A percentile compares a stretch with the other conserved stretches of the same genome.
phyloP scores from a whole-genome alignment of 2,329 filamentous ascomycete species.

The Colletotrichum incanum region DNA sequence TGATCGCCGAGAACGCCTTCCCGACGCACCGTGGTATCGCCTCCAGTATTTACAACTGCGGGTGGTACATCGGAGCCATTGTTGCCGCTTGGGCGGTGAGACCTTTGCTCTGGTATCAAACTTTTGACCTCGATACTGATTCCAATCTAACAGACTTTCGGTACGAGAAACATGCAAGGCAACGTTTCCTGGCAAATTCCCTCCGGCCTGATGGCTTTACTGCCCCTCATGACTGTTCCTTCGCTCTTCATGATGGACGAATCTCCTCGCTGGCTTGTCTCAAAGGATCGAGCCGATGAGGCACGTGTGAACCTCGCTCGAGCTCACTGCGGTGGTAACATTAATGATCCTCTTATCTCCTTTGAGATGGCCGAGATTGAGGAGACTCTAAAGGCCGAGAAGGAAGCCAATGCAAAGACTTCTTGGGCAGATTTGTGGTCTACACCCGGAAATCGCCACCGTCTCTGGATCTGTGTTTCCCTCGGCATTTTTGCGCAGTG shows the following conservation, averaged over 20 bases:
- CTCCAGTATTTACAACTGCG: conserved; percentile 24
- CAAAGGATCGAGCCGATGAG: conserved; percentile 48
- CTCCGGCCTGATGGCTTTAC: conserved; percentile 60
- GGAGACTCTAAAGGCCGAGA: conserved; percentile 44
- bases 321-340: conserved; percentile 49
- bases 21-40: conserved; percentile 48
- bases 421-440: conserved; percentile 41
- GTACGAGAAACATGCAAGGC: conserved; percentile 30
- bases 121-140: neutral
- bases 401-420: conserved; percentile 21
- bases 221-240: conserved; percentile 54
- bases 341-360: conserved; percentile 36
- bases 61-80: conserved; percentile 53
- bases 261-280: conserved; percentile 51
- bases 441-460: conserved; percentile 48
- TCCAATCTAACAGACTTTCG: conserved; percentile 19
- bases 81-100: conserved; percentile 52
- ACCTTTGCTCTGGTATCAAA: conserved; percentile 6
- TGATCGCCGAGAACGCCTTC: conserved; percentile 54
- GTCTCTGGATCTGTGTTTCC: conserved; percentile 49
- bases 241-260: conserved; percentile 49
- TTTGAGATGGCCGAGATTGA: conserved; percentile 48
- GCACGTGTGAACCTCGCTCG: conserved; percentile 47
- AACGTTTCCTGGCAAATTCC: conserved; percentile 30
- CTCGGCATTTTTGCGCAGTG: conserved; percentile 51